These are phyloP conservation scores for Daldinia concentrica DNA, from an alignment of 495 filamentous ascomycete species.

Conservation along the genomic window DNA sequence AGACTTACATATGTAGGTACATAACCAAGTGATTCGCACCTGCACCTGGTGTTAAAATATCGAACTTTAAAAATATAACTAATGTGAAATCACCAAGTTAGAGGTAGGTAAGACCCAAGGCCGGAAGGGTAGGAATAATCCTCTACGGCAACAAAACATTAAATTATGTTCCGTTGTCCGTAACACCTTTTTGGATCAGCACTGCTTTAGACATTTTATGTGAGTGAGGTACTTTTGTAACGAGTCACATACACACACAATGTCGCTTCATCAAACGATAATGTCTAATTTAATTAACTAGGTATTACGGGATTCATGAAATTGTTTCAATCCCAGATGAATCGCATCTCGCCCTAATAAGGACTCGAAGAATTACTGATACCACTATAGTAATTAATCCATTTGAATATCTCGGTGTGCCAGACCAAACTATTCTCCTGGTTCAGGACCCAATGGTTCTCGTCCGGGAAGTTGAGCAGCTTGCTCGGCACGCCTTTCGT, in stretches of 20 bases:
- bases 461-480: slow-evolving; percentile 67
- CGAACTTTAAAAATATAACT: background rate
- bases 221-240: background rate
- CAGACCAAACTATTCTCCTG: slow-evolving; percentile 78
- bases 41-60: slow-evolving; percentile 3
- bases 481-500: slow-evolving; percentile 67
- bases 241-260: slow-evolving; percentile 14
- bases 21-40: slow-evolving; percentile 13
- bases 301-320: slow-evolving; percentile 29
- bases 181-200: background rate
- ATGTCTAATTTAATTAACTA: slow-evolving; percentile 43
- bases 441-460: slow-evolving; percentile 76
- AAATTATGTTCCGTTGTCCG: background rate
- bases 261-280: slow-evolving; percentile 37
- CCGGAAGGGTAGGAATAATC: background rate
- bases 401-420: slow-evolving; percentile 78
- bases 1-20: no score
- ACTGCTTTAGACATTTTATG: background rate
- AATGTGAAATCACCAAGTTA: no score
- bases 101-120: no score
- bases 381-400: slow-evolving; percentile 75
- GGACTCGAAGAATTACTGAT: slow-evolving; percentile 46
- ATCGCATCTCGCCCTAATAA: slow-evolving; percentile 33
- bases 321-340: slow-evolving; percentile 2
- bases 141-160: no score